Evolutionary conservation across 805 yeast species (phyloP), one percentile per base, ranked within the genome.

Genomic region (Hagleromyces aurorensis): DNA sequence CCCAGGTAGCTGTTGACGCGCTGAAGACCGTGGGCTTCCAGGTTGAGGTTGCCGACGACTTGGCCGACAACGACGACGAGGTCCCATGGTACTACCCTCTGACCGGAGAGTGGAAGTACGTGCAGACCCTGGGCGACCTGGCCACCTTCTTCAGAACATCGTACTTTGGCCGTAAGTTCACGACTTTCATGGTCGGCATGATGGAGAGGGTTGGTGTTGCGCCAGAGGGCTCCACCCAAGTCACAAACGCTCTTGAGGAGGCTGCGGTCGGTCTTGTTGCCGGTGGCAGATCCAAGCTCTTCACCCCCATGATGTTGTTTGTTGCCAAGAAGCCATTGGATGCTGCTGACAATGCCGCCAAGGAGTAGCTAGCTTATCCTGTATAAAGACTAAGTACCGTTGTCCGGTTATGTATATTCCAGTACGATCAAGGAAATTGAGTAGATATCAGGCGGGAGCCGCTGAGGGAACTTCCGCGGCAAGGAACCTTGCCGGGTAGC

Each of bases 31-130:
- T 84, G 42, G 98, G 98, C 9, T 91, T 91, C 57, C 79, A 83
- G 48, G 64, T 91, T 43, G 70, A 72, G 50, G 72, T 72, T 54
- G 75, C 75, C 59, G 66, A 68, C 47, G 98, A 91, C 58, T 68
- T 91, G 53, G 96, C 97, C 33, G 83, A 78, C 41, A 60, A 64
- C 24, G 74, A 71, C 38, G 96, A 84, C 55, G 82, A 70, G 29
- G 71, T 91, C 42, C 98, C 98, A 46, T 91, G 98, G 98, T 91
- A 82, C 67, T 86, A 86, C 59, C 98, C 98, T 49, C 71, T 91
- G 53, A 70, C 91, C 40, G 98, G 98, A 53, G 94, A 89, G 46
- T 78, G 86, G 83, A 80, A 73, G 62, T 79, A 83, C 62, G 72
- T 83, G 32, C 96, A 87, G 65, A 65, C 77, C 30, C 33, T 84